Conservation (phyloP, 768 basidiomycete species). For the Boletus edulis region DNA sequence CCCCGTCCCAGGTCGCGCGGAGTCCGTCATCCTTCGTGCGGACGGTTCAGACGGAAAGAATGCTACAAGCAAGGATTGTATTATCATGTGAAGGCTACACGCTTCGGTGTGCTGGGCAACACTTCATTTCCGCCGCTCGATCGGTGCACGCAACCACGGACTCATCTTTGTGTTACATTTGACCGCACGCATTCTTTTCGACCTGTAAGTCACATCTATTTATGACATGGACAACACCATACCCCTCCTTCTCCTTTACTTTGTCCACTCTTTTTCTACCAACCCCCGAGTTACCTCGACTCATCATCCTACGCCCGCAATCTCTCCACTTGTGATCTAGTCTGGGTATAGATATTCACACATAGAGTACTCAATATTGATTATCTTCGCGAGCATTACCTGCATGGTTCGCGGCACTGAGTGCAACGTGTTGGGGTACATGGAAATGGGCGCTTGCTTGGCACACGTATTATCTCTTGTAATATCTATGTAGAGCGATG, state of each 20-base stretch:
- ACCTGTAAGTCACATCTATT: not conserved
- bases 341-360: constrained; percentile 22
- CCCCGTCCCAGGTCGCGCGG: constrained; percentile 57
- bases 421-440: not conserved
- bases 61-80: constrained; percentile 71
- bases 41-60: constrained; percentile 51
- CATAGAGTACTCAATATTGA: constrained; percentile 16
- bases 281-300: not conserved
- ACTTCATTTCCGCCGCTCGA: constrained; percentile 14
- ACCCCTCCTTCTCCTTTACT: constrained; percentile 2
- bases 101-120: constrained; percentile 7
- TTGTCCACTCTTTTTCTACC: constrained; percentile 5
- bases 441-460: not conserved
- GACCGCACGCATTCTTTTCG: constrained; percentile 1
- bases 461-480: constrained; percentile 2
- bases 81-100: constrained; percentile 66
- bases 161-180: constrained; percentile 6
- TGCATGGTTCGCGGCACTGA: not conserved
- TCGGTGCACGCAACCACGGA: constrained; percentile 2
- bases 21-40: constrained; percentile 55
- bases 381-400: not conserved
- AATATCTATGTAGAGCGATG: not conserved
- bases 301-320: constrained; percentile 1
- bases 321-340: constrained; percentile 9
- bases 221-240: not conserved